These are phyloP conservation scores for Penicillium sp. DNA, from an alignment of 2,329 filamentous ascomycete genomes.

Conservation along the genomic window DNA sequence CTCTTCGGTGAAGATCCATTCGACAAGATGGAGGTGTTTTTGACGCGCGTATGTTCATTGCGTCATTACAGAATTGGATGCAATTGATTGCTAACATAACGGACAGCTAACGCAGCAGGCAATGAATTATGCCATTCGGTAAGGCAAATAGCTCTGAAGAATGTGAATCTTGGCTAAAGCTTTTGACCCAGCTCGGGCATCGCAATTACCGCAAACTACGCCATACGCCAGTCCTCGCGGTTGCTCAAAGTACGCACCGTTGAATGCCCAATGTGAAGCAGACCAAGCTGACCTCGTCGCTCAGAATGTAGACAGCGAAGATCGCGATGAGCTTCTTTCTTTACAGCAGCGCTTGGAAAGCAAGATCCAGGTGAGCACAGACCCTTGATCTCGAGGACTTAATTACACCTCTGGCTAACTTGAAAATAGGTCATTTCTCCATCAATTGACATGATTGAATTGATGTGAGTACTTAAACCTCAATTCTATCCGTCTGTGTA, in stretches of 20 bases:
- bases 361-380: slow-evolving; percentile 70
- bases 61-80: not conserved
- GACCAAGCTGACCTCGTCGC: slow-evolving; percentile 7
- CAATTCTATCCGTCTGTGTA: not conserved
- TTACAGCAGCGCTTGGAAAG: slow-evolving; percentile 74
- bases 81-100: slow-evolving; percentile 1
- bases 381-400: not conserved
- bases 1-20: not conserved
- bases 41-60: slow-evolving; percentile 53
- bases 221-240: slow-evolving; percentile 76
- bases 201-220: slow-evolving; percentile 78
- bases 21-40: slow-evolving; percentile 67
- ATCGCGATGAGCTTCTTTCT: slow-evolving; percentile 67
- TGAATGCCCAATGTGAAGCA: not conserved
- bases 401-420: slow-evolving; percentile 5
- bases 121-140: slow-evolving; percentile 85
- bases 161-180: slow-evolving; percentile 8
- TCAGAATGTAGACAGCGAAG: slow-evolving; percentile 67
- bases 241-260: slow-evolving; percentile 60
- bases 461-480: slow-evolving; percentile 61
- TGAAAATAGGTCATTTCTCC: slow-evolving; percentile 72
- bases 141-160: slow-evolving; percentile 20
- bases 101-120: slow-evolving; percentile 68
- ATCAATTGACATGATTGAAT: slow-evolving; percentile 86
- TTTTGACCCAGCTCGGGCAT: slow-evolving; percentile 63